Evolutionary conservation across 2,329 filamentous ascomycete species (phyloP).

Genomic region (Tolypocladium endophyticum): DNA sequence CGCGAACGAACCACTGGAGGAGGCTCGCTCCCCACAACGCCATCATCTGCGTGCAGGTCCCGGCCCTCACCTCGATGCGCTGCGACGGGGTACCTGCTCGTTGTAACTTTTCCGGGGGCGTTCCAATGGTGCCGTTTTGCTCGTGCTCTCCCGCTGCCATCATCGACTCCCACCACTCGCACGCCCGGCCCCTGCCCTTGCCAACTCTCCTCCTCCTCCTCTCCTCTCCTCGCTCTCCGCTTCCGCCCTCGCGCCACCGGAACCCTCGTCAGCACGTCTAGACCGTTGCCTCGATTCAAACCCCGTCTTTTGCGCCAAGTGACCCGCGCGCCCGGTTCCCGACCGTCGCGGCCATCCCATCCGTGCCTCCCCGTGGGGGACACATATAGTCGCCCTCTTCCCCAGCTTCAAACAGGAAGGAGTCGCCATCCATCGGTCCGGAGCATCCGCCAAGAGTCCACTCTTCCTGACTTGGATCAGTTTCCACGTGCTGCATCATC

Average conservation of each 20-base stretch:
- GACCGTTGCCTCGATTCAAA: background rate
- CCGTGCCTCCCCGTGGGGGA: background rate
- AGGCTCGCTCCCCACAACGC: background rate
- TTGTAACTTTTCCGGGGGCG: background rate
- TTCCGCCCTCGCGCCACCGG: background rate
- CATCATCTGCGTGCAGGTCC: no score
- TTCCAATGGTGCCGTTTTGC: background rate
- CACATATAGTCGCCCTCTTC: background rate
- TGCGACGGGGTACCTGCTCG: background rate
- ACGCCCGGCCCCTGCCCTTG: background rate
- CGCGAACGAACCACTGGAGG: background rate
- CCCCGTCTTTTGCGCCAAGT: background rate
- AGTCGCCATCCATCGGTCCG: background rate
- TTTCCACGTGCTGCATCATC: background rate
- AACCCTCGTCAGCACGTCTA: background rate
- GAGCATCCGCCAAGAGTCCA: background rate
- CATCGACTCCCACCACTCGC: no score
- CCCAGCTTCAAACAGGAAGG: background rate
- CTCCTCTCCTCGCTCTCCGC: background rate
- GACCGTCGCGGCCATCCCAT: background rate
- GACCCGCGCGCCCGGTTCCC: background rate
- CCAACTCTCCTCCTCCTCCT: background rate
- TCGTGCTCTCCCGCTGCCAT: background rate
- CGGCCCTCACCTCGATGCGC: background rate
- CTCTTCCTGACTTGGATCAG: background rate